Base-by-base conservation (phyloP, 208 protist species). In the Trypanosoma cruzi region DNA sequence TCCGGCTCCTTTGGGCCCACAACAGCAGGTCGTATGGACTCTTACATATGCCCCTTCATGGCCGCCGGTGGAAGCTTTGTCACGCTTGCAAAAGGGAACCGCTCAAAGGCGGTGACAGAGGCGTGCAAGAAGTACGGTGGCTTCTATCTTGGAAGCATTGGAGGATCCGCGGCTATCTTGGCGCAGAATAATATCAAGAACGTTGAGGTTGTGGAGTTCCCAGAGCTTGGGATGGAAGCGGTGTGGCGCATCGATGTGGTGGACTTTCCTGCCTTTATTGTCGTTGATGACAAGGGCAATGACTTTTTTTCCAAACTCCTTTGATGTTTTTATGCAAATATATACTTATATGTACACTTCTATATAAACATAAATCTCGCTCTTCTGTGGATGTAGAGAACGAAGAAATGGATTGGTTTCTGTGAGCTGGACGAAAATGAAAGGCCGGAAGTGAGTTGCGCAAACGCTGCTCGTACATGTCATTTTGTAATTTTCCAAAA, bases 1-100 rank as follows among this genome's bases (percentile, higher is more conserved):
- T 96, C 88, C n/a, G 97, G 98, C 55, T 99, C 97, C 31, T 99
- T 99, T 76, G 98, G 97, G n/a, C 97, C 98, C 28, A 99, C 98
- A 7, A 99, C 98, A 5, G 97, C 98, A 48, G 96, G 95, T n/a
- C 89, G 97, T 44, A 98, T 99, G 97, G 97, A 98, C 80, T 88
- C 89, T 10, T 99, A 99, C 84, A 96, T 99, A 31, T 87, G 93
- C 49, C 62, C 77, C 22, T 99, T 99, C 83, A 93, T 97, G 93
- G 79, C 86, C 26, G 79, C 89, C 22, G 94, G 95, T 48, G 96
- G 93, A 55, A 95, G 85, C 75, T 88, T 96, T 67, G 80, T 99
- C 44, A 98, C 89, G 32, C 87, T 99, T 13, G 98, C 98, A 22
- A 99, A 99, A 77, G 97, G 97, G 44, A 98, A 99, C 90, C 96